These are phyloP conservation scores for Venturia oleaginea DNA, from an alignment of 2,329 filamentous ascomycete species.

Conservation along the genomic window DNA sequence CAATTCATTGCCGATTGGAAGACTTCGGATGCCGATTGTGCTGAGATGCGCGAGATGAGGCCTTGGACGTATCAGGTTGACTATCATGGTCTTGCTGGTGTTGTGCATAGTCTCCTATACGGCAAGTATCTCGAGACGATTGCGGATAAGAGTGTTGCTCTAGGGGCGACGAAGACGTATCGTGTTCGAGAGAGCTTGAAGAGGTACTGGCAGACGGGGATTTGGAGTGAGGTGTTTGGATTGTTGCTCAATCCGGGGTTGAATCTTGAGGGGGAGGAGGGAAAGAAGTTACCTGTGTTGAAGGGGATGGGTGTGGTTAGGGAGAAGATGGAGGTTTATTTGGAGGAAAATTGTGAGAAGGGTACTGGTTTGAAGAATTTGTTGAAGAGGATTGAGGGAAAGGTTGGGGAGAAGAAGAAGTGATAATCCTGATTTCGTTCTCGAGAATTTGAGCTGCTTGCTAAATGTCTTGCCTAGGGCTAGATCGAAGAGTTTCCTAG, in stretches of 20 bases:
- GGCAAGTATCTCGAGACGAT: slow-evolving; percentile 87
- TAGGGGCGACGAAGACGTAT: slow-evolving; percentile 62
- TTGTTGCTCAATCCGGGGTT: slow-evolving; percentile 73
- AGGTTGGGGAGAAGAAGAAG: slow-evolving; percentile 49
- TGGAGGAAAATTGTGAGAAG: slow-evolving; percentile 73
- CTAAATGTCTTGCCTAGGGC: neutral
- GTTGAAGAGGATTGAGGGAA: slow-evolving; percentile 55
- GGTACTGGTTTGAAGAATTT: slow-evolving; percentile 52
- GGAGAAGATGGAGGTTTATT: slow-evolving; percentile 74
- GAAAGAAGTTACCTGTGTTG: slow-evolving; percentile 60
- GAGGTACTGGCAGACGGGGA: slow-evolving; percentile 90
- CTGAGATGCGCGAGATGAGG: slow-evolving; percentile 86
- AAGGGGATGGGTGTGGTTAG: slow-evolving; percentile 59
- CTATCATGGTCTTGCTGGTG: slow-evolving; percentile 85
- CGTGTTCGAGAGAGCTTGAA: slow-evolving; percentile 76
- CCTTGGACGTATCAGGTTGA: slow-evolving; percentile 98
- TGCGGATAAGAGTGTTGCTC: slow-evolving; percentile 38
- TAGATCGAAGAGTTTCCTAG: neutral
- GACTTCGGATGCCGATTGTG: slow-evolving; percentile 76
- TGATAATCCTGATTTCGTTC: neutral
- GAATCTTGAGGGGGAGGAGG: slow-evolving; percentile 57
- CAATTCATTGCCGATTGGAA: slow-evolving; percentile 96
- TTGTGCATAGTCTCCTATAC: slow-evolving; percentile 81
- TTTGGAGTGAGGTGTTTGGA: slow-evolving; percentile 79
- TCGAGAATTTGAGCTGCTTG: neutral